A percentile compares a stretch with the other conserved stretches of the same genome.
phyloP scores from a whole-genome alignment of 225 moss, liverwort and hornwort genomes.

The Bryum argenteum region DNA sequence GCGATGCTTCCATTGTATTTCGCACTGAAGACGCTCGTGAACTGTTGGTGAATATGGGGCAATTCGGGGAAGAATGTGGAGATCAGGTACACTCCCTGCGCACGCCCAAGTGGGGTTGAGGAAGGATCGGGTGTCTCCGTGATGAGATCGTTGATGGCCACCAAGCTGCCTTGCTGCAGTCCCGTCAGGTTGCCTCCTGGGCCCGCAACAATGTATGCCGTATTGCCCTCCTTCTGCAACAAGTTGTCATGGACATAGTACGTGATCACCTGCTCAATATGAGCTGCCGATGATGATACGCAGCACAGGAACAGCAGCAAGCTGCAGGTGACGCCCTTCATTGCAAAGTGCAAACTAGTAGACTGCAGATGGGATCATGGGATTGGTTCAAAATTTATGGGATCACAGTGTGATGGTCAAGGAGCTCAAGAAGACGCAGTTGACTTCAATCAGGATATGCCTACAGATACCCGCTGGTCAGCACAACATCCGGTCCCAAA shows the following conservation, averaged over 20 bases:
- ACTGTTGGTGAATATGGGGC: conserved; percentile 39
- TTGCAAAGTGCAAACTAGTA: conserved; percentile 6
- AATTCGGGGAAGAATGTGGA: conserved; percentile 23
- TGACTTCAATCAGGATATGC: conserved; percentile 26
- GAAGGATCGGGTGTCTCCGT: conserved; percentile 27
- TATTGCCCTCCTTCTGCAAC: conserved; percentile 27
- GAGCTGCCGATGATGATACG: conserved; percentile 9
- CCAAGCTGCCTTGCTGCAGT: conserved; percentile 35
- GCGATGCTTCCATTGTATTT: conserved; percentile 28
- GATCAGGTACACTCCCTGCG: conserved; percentile 32
- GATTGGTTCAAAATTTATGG: conserved; percentile 1
- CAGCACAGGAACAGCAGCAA: neutral
- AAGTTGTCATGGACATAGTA: conserved; percentile 39
- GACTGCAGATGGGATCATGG: conserved; percentile 11
- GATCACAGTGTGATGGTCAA: neutral
- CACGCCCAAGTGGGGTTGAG: conserved; percentile 30
- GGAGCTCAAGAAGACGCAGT: neutral
- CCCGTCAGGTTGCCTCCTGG: conserved; percentile 23
- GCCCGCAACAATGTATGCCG: conserved; percentile 30
- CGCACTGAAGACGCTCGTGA: conserved; percentile 11
- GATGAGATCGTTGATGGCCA: conserved; percentile 41
- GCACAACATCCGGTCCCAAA: conserved; percentile 16
- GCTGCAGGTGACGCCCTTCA: conserved; percentile 10
- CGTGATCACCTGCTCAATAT: conserved; percentile 26
- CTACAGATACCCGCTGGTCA: neutral